Base-by-base conservation (phyloP, 495 filamentous ascomycete species). In the Penicillium tannophilum region DNA sequence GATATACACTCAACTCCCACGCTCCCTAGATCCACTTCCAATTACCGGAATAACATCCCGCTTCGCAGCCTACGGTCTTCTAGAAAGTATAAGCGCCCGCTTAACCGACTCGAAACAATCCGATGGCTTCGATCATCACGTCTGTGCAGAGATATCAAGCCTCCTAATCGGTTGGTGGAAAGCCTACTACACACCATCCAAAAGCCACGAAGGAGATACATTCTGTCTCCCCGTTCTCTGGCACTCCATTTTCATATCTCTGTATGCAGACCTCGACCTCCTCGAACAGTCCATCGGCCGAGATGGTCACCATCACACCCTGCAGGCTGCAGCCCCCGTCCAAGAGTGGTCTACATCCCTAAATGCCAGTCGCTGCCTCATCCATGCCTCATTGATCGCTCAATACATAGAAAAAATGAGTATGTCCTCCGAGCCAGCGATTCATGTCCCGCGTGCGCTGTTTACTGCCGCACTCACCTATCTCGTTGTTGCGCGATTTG, bases 171-270 rank as follows among this genome's bases (percentile, higher is more conserved):
- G 52, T 14, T 70, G 67, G 67, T 65, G 65, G 62, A 9, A 56
- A 9, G 58, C 47, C 45, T 69, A 69, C 33, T 55, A 54, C 33
- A 33, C 51, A 6, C 55, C 26, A 11, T 53, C 58, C 1, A 30
- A 52, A 28, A 41, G 16, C 39, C 14, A 17, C 39, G 39, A 41
- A 41, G 16, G 39, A 41, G 70, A 73, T 28, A 55, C 65, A 26
- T 67, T 68, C 33, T 62, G 60, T 55, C 63, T 77, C 8, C 63
- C 65, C 26, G 64, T 76, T 16, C 62, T 77, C 23, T 77, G 74
- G 74, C 74, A 77, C 39, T 60, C 64, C 1, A 59, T 69, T 4
- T 76, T 70, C 58, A 73, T 76, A 49, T 59, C 52, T 17, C 52
- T 76, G 0, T 72, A 71, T 57, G 59, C 62, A 10, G 66, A 76